Conservation (phyloP, 2,329 filamentous ascomycete genomes). For the Arthrobotrys conoides region DNA sequence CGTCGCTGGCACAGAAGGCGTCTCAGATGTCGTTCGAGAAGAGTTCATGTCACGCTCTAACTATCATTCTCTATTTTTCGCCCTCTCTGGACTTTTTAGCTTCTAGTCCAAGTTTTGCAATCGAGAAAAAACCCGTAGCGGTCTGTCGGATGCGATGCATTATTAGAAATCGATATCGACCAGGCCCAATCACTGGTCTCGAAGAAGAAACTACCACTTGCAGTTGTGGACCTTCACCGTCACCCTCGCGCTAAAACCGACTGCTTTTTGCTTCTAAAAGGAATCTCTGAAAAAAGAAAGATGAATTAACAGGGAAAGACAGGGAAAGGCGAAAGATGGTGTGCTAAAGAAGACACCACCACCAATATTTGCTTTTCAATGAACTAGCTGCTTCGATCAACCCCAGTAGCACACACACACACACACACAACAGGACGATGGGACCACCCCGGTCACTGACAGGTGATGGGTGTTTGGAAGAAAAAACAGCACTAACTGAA, state of each 20-base stretch:
- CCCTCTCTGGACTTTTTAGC: slow-evolving; percentile 12
- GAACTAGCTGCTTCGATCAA: slow-evolving; percentile 46
- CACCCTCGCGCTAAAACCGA: slow-evolving; percentile 60
- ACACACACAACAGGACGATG: slow-evolving; percentile 36
- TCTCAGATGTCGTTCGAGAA: slow-evolving; percentile 38
- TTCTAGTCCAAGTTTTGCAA: slow-evolving; percentile 30
- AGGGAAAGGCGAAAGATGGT: slow-evolving; percentile 39
- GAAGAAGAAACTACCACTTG: slow-evolving; percentile 53
- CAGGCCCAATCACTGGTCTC: slow-evolving; percentile 46
- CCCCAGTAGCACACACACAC: slow-evolving; percentile 34
- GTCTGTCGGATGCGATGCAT: slow-evolving; percentile 45
- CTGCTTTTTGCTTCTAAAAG: slow-evolving; percentile 40
- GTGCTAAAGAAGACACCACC: slow-evolving; percentile 35
- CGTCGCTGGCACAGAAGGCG: slow-evolving; percentile 29
- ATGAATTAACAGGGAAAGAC: slow-evolving; percentile 12
- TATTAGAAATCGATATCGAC: slow-evolving; percentile 58
- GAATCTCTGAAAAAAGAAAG: slow-evolving; percentile 35
- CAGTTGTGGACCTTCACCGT: slow-evolving; percentile 59
- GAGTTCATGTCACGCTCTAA: slow-evolving; percentile 11
- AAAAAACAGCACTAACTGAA: slow-evolving; percentile 34
- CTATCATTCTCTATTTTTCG: not conserved
- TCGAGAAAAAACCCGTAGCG: slow-evolving; percentile 14
- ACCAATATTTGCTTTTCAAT: slow-evolving; percentile 57
- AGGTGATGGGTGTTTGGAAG: slow-evolving; percentile 59
- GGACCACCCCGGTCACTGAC: slow-evolving; percentile 52